These are phyloP conservation scores for Trichophyton benhamiae DNA, from an alignment of 2,329 filamentous ascomycete genomes.

Conservation along the genomic window DNA sequence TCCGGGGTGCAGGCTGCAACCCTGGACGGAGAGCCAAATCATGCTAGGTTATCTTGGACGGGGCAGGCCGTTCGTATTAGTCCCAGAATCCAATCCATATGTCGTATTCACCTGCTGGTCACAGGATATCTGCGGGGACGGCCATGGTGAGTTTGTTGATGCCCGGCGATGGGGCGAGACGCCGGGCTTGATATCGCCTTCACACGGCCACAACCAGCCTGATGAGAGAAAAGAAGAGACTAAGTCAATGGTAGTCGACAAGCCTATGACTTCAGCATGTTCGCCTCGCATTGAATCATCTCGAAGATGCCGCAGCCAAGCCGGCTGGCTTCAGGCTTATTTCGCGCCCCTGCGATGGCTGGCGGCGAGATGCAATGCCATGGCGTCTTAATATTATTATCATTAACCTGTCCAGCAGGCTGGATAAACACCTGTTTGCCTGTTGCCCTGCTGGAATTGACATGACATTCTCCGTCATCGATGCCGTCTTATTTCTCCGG, in stretches of 20 bases:
- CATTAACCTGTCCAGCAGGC: no score
- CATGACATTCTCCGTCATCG: no score
- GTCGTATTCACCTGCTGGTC: neutral
- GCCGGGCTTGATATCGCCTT: neutral
- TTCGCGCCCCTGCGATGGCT: neutral
- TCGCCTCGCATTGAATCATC: neutral
- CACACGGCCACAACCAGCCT: neutral
- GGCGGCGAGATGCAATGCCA: no score
- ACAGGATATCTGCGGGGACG: neutral
- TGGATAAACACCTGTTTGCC: no score
- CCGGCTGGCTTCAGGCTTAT: neutral
- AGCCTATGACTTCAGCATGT: neutral
- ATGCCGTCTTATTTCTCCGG: no score
- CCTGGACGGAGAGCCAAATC: neutral
- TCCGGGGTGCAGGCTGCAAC: neutral
- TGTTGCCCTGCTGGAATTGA: no score
- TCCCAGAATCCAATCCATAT: neutral
- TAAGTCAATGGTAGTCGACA: neutral
- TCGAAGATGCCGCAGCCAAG: neutral
- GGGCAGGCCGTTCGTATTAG: no score
- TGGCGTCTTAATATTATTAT: no score
- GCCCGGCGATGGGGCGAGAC: neutral
- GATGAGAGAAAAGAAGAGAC: no score
- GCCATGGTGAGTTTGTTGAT: neutral
- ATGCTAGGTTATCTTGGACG: no score